Conservation (phyloP, 495 filamentous ascomycete species). For the Thozetella sp. region DNA sequence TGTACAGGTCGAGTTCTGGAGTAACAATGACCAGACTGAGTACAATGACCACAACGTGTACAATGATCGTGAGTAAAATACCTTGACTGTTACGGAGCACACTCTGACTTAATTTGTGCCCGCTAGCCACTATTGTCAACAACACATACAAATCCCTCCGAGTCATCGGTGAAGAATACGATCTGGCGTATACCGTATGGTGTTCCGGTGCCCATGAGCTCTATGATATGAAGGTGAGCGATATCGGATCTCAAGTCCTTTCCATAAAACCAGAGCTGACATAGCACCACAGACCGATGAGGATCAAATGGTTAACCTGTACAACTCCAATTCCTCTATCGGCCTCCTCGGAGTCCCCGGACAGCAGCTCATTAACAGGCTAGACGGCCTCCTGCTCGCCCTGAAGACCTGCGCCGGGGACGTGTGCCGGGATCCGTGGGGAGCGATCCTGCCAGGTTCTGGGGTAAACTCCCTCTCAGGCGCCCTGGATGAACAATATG, state of each 20-base stretch:
- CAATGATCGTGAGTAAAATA: too few species aligned
- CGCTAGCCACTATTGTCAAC: constrained; percentile 40
- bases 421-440: constrained; percentile 56
- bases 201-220: constrained; percentile 61
- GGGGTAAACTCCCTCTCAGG: constrained; percentile 24
- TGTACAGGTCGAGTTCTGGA: constrained; percentile 69
- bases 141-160: constrained; percentile 66
- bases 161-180: constrained; percentile 48
- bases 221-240: constrained; percentile 51
- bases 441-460: constrained; percentile 47
- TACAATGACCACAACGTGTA: constrained; percentile 33
- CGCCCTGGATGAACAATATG: constrained; percentile 45
- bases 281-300: background rate
- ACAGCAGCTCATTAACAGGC: constrained; percentile 35
- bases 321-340: constrained; percentile 54
- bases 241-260: background rate
- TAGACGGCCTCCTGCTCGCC: constrained; percentile 59
- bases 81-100: too few species aligned
- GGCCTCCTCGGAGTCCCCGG: constrained; percentile 46
- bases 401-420: constrained; percentile 57
- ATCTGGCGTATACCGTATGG: constrained; percentile 61
- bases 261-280: background rate
- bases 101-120: too few species aligned
- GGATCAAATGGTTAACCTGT: constrained; percentile 53
- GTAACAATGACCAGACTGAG: constrained; percentile 49